Conservation (phyloP, 352 stramenopile genomes). For the Phytopythium litorale region DNA sequence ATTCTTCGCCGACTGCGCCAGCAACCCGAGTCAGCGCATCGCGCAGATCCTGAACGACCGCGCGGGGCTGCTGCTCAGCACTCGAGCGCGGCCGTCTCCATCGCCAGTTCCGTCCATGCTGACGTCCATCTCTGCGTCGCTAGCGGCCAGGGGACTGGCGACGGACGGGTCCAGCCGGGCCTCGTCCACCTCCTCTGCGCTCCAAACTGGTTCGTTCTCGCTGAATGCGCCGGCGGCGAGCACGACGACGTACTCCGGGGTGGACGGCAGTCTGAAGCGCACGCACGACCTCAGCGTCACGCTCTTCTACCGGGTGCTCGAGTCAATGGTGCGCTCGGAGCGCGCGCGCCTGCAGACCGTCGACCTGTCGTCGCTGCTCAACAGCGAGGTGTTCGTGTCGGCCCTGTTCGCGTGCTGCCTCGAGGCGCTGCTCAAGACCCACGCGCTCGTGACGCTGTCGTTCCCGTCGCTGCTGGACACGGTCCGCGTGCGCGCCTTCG, state of each 20-base stretch:
- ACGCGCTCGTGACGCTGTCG: slow-evolving; percentile 82
- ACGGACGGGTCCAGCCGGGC: neutral
- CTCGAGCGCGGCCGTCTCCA: slow-evolving; percentile 20
- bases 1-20: slow-evolving; percentile 60
- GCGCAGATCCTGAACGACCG: slow-evolving; percentile 40
- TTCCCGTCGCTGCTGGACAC: slow-evolving; percentile 79
- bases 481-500: slow-evolving; percentile 76
- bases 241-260: slow-evolving; percentile 30
- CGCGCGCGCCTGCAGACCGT: slow-evolving; percentile 54
- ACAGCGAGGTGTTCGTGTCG: slow-evolving; percentile 76
- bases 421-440: slow-evolving; percentile 80
- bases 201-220: slow-evolving; percentile 1
- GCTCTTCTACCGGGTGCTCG: slow-evolving; percentile 81
- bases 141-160: neutral
- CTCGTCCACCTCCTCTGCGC: neutral
- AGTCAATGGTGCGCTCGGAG: slow-evolving; percentile 69
- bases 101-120: slow-evolving; percentile 8
- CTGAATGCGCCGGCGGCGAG: slow-evolving; percentile 7
- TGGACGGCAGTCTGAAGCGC: slow-evolving; percentile 76
- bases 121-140: slow-evolving; percentile 1
- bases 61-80: slow-evolving; percentile 43
- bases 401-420: slow-evolving; percentile 81
- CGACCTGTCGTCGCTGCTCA: slow-evolving; percentile 78
- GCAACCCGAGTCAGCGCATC: slow-evolving; percentile 58
- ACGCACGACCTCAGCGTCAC: slow-evolving; percentile 60